Base-by-base conservation (phyloP, 257 asterid genomes). In the Scutellaria minor region DNA sequence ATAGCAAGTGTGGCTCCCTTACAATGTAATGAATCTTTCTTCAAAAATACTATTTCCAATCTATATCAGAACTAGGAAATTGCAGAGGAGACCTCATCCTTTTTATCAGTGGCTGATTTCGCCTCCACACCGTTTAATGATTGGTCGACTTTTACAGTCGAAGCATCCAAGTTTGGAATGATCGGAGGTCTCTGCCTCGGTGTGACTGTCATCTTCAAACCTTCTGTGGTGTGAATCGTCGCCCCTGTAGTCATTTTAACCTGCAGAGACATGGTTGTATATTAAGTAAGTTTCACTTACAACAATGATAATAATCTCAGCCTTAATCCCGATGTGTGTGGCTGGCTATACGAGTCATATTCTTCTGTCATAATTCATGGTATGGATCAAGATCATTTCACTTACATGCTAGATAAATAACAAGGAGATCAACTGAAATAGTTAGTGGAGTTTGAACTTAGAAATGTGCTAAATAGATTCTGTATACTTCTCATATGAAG, bases 211-310 rank as follows among this genome's bases (percentile, higher is more conserved):
- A 94, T 90, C 14, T 79, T 88, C 75, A 94, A 80, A 60, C 99
- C 99, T 74, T 86, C 87, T 9, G 98, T 94, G 15, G 99, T 94
- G 85, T 94, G 99, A 76, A 94, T 94, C 6, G 98, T 94, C 27
- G 99, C 99, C 27, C 99, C 99, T 6, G 99, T 94, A 6, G 99
- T 94, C 98, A 94, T 91, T 67, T 80, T 84, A 55, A 94, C 99
- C 99, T 94, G 89, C 70, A 83, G 52, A 55, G 15, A 61, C 75
- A 11, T 60, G 18, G 62, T 13, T 5, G 10, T 18, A 11, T 13
- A 40, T 37, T 53, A 52, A 62, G 22, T 20, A 62, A 39, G 47
- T 54, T 35, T 50, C 24, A 10, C 14, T 15, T 55, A 12, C 53
- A 1, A 8, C 12, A 2, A 46, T 12, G 12, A 9, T 10, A 10